Evolutionary conservation across 495 filamentous ascomycete genomes (phyloP).

Genomic region (Hypoxylon intermedium): DNA sequence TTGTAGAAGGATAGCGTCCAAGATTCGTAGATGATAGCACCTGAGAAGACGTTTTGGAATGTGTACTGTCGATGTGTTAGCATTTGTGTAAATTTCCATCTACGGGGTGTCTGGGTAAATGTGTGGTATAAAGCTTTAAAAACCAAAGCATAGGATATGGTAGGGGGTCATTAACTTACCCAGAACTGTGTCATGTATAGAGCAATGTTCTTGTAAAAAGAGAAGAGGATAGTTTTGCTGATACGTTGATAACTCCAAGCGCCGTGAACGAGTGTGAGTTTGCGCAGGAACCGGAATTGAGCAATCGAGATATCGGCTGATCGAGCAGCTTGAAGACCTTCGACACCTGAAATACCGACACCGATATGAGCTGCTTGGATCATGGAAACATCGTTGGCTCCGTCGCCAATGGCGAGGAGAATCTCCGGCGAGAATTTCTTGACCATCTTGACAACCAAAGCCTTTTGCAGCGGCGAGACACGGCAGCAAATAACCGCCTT

Average conservation of each 20-base stretch:
- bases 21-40: slow-evolving; percentile 97
- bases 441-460: slow-evolving; percentile 96
- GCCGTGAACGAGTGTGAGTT: slow-evolving; percentile 93
- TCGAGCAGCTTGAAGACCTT: slow-evolving; percentile 97
- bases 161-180: slow-evolving; percentile 59
- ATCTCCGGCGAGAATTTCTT: slow-evolving; percentile 91
- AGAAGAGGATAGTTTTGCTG: slow-evolving; percentile 95
- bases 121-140: neutral
- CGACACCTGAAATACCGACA: slow-evolving; percentile 95
- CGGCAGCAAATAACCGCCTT: slow-evolving; percentile 99
- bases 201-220: slow-evolving; percentile 99
- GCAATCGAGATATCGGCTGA: slow-evolving; percentile 96
- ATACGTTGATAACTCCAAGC: slow-evolving; percentile 98
- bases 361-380: slow-evolving; percentile 99
- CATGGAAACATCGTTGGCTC: slow-evolving; percentile 99
- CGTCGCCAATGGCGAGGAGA: slow-evolving; percentile 94
- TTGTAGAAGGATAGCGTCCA: slow-evolving; percentile 99
- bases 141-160: neutral
- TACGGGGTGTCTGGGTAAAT: too few relatives aligned
- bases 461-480: slow-evolving; percentile 98
- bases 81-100: neutral
- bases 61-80: slow-evolving; percentile 71
- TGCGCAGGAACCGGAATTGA: slow-evolving; percentile 95
- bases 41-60: slow-evolving; percentile 98
- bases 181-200: slow-evolving; percentile 99